Evolutionary conservation across 2,329 filamentous ascomycete species (phyloP), one percentile per base, ranked within the genome.

Genomic region (Knufia fluminis): DNA sequence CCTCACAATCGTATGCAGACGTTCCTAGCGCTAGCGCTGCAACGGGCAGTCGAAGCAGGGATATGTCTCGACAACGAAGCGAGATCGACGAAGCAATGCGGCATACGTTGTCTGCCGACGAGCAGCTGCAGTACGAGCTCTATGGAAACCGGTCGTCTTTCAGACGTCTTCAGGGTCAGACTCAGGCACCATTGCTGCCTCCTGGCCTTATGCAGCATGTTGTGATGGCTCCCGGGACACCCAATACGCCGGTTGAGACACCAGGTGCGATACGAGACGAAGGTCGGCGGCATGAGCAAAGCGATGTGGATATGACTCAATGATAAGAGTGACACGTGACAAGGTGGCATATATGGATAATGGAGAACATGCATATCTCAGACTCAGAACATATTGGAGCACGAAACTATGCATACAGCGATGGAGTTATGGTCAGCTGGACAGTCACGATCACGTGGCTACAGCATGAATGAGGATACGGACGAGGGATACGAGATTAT

Each of bases 271-370:
- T 33, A 35, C 22, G 17, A 23, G 40, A n/a, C 26, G 26, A 43
- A 12, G 51, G 53, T n/a, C 33, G 32, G 10, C 53, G 14, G 2
- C n/a, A 35, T 26, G 35, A 50, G 23, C 44, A 50, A 10, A 35
- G 26, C 20, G 56, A 58, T 48, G 53, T 58, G 24, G 54, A 52
- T 6, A 58, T 58, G 56, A 58, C 56, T 43, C 54, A 58, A 47
- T 58, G 36, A 48, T 19, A 17, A 6, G 14, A 22, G 20, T 10
- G 6, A 16, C 7, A 36, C 4, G n/a, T 36, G n/a, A 6, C 7
- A 4, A 36, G 33, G 16, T 8, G n/a, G 9, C n/a, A 36, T 14
- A 17, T 14, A 16, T 16, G 7, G 16, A 4, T 14, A 14, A 7
- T 4, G 6, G 33, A 14, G 4, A 8, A 36, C 16, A 36, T 36